phyloP scores from a whole-genome alignment of 1,139 yeast species.

The Taphrina wiesneri region DNA sequence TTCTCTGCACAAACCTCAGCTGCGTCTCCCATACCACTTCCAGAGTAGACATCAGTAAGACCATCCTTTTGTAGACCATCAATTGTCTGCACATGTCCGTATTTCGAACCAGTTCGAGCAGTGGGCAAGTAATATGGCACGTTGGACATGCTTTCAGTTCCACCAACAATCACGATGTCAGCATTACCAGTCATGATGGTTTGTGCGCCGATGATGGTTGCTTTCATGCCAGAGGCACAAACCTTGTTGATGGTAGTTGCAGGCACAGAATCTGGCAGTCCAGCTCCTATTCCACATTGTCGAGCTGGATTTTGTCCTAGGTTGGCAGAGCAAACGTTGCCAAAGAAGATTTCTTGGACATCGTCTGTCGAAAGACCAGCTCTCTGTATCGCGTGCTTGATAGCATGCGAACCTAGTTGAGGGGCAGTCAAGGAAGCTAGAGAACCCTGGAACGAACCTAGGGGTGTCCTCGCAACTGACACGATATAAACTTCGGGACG shows the following conservation, averaged over 20 bases:
- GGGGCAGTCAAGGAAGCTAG: slow-evolving; percentile 71
- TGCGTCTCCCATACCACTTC: slow-evolving; percentile 88
- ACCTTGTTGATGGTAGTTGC: slow-evolving; percentile 94
- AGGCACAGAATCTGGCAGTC: slow-evolving; percentile 71
- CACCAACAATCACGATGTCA: slow-evolving; percentile 92
- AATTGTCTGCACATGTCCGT: slow-evolving; percentile 72
- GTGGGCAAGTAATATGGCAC: slow-evolving; percentile 88
- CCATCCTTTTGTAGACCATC: slow-evolving; percentile 95
- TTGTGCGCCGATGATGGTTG: slow-evolving; percentile 87
- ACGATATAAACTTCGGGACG: slow-evolving; percentile 70
- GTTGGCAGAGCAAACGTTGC: slow-evolving; percentile 89
- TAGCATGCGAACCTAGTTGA: slow-evolving; percentile 91
- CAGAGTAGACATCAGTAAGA: slow-evolving; percentile 82
- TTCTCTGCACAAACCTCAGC: slow-evolving; percentile 91
- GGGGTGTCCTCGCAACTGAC: slow-evolving; percentile 88
- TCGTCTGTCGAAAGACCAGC: slow-evolving; percentile 59
- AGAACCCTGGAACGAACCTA: slow-evolving; percentile 88
- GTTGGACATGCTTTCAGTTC: slow-evolving; percentile 96
- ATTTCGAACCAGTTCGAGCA: slow-evolving; percentile 85
- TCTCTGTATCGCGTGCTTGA: slow-evolving; percentile 49
- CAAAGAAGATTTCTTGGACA: slow-evolving; percentile 89
- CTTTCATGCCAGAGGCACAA: slow-evolving; percentile 95
- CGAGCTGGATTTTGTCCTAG: slow-evolving; percentile 98
- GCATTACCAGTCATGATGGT: slow-evolving; percentile 84
- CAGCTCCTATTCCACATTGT: slow-evolving; percentile 92